Percentiles rank a stretch among this genome's conserved stretches.
Conservation (phyloP, 352 stramenopile genomes). For the Globisporangium splendens region DNA sequence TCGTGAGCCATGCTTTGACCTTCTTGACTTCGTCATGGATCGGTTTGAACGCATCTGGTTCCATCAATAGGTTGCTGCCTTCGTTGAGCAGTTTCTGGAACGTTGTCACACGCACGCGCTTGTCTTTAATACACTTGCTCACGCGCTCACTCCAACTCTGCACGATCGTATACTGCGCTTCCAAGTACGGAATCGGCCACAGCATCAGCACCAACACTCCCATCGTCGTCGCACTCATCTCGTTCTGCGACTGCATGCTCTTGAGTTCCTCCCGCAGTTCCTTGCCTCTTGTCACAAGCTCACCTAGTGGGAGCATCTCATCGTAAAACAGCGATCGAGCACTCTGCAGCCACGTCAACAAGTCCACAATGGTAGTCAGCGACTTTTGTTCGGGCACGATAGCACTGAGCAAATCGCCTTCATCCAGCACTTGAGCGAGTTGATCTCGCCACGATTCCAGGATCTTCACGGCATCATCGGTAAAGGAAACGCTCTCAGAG, state of each 20-base stretch:
- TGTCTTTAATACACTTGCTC: conserved; percentile 51
- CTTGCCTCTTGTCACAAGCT: conserved; percentile 54
- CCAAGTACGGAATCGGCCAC: conserved; percentile 72
- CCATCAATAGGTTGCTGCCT: conserved; percentile 53
- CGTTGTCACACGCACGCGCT: conserved; percentile 50
- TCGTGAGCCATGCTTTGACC: conserved; percentile 75
- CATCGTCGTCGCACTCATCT: conserved; percentile 29
- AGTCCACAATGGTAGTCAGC: conserved; percentile 42
- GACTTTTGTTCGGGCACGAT: conserved; percentile 54
- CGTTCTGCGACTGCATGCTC: conserved; percentile 14
- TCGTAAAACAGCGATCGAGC: conserved; percentile 81
- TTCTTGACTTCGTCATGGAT: conserved; percentile 82
- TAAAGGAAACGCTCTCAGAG: conserved; percentile 24
- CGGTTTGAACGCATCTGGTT: conserved; percentile 73
- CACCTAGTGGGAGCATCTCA: conserved; percentile 55
- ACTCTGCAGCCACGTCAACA: conserved; percentile 76
- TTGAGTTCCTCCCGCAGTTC: conserved; percentile 32
- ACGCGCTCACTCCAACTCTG: conserved; percentile 61
- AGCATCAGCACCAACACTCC: conserved; percentile 49
- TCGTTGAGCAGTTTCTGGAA: conserved; percentile 57
- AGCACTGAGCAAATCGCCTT: conserved; percentile 66
- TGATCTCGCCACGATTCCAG: conserved; percentile 69
- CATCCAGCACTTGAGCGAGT: conserved; percentile 49
- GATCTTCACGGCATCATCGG: conserved; percentile 67
- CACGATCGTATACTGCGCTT: conserved; percentile 59